A percentile compares a stretch with the other conserved stretches of the same genome.
These are phyloP conservation scores for Zizania latifolia DNA, from an alignment of 176 grass and related monocot genomes.

Conservation along the genomic window DNA sequence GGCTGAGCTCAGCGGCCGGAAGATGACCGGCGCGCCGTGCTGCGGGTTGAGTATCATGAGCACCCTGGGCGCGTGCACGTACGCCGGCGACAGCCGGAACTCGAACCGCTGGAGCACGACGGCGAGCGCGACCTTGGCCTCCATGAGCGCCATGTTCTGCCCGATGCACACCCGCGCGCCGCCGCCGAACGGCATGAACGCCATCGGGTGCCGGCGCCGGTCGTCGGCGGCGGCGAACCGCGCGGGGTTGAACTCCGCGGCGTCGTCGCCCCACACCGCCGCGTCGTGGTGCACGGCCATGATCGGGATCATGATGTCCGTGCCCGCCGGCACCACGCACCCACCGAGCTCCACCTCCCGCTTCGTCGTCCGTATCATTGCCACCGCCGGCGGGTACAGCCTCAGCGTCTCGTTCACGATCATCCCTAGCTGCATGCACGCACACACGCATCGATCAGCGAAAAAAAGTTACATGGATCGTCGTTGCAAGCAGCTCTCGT, in stretches of 20 bases:
- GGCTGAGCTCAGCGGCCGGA: conserved; percentile 40
- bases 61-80: conserved; percentile 82
- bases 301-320: conserved; percentile 80
- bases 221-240: conserved; percentile 41
- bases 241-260: conserved; percentile 58
- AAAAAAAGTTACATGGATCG: no score
- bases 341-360: conserved; percentile 64
- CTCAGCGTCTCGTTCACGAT: conserved; percentile 85
- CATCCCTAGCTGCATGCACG: conserved; percentile 65
- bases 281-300: conserved; percentile 89
- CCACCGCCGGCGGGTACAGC: conserved; percentile 88
- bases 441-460: neutral
- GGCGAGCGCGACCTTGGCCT: conserved; percentile 78
- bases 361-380: conserved; percentile 68
- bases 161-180: conserved; percentile 86
- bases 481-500: neutral
- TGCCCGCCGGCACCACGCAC: conserved; percentile 75
- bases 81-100: conserved; percentile 62
- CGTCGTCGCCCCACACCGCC: conserved; percentile 68
- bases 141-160: conserved; percentile 75
- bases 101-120: conserved; percentile 68
- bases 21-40: conserved; percentile 85
- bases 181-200: conserved; percentile 84
- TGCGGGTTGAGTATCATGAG: conserved; percentile 84
- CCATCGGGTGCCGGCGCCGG: conserved; percentile 46